Evolutionary conservation across 2,329 filamentous ascomycete species (phyloP).

Genomic region (Monilinia vaccinii-corymbosi): DNA sequence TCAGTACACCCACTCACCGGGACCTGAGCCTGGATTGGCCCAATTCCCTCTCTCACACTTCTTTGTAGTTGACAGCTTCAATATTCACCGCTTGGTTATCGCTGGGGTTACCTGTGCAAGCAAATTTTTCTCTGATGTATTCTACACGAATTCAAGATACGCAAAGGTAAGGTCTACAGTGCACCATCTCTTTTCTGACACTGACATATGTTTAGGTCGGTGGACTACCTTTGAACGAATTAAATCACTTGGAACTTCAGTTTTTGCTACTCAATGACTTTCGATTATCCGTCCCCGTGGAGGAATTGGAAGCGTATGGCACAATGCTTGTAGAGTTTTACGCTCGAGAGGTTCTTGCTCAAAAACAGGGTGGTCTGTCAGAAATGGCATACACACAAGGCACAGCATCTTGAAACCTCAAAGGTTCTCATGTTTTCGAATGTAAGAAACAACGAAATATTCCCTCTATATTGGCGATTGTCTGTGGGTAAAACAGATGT

Average conservation of each 20-base stretch:
- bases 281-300: slow-evolving; percentile 81
- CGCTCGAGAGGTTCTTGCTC: slow-evolving; percentile 74
- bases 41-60: slow-evolving; percentile 48
- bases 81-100: slow-evolving; percentile 94
- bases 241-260: slow-evolving; percentile 94
- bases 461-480: neutral
- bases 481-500: neutral
- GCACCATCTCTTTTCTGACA: neutral
- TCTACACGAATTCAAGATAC: slow-evolving; percentile 98
- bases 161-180: slow-evolving; percentile 63
- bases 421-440: neutral
- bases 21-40: slow-evolving; percentile 16
- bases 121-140: slow-evolving; percentile 98
- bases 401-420: neutral
- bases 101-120: slow-evolving; percentile 95
- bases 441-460: neutral
- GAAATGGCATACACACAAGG: slow-evolving; percentile 24
- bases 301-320: slow-evolving; percentile 93
- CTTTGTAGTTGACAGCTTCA: slow-evolving; percentile 98
- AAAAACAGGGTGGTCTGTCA: slow-evolving; percentile 31
- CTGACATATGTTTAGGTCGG: slow-evolving; percentile 58
- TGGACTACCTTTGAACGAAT: slow-evolving; percentile 78
- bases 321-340: slow-evolving; percentile 99
- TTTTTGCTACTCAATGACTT: slow-evolving; percentile 96
- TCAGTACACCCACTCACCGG: slow-evolving; percentile 24